phyloP scores from a whole-genome alignment of 139 green algal species.

The Choricystis sp. region DNA sequence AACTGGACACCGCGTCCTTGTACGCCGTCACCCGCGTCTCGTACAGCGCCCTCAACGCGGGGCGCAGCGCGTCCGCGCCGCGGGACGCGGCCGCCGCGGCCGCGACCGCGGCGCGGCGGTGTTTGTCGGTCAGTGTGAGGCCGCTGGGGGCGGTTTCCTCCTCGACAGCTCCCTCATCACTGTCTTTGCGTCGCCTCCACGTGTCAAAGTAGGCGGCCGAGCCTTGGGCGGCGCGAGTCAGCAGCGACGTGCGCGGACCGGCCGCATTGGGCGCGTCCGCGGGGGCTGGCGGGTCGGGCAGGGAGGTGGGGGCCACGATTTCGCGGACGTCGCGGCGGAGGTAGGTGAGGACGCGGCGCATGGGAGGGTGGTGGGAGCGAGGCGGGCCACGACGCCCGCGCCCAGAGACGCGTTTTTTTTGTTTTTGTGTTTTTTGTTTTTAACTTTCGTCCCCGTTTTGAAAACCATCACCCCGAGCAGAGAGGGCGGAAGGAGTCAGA shows the following conservation, averaged over 20 bases:
- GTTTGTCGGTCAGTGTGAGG: neutral
- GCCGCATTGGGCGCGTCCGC: too few relatives aligned
- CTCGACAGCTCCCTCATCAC: neutral
- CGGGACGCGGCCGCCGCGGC: conserved; percentile 7
- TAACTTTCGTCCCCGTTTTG: too few relatives aligned
- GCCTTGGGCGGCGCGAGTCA: neutral
- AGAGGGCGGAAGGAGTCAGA: neutral
- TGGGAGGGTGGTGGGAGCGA: too few relatives aligned
- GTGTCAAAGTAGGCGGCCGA: neutral
- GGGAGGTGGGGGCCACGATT: neutral
- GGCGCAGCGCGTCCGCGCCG: conserved; percentile 13
- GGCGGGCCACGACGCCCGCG: too few relatives aligned
- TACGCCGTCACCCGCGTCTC: conserved; percentile 20
- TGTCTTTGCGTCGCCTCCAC: neutral
- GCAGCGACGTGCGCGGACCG: neutral
- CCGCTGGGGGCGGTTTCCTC: too few relatives aligned
- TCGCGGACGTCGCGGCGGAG: neutral
- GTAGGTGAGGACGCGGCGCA: too few relatives aligned
- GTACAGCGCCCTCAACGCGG: conserved; percentile 27
- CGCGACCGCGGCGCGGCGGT: neutral
- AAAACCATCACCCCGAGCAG: too few relatives aligned
- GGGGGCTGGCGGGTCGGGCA: neutral
- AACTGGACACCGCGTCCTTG: conserved; percentile 24
- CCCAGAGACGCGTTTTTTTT: too few relatives aligned
- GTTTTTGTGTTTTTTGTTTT: too few relatives aligned